A percentile compares a stretch with the other conserved stretches of the same genome.
phyloP scores from a whole-genome alignment of 495 filamentous ascomycete species.

The Cercophora newfieldiana region DNA sequence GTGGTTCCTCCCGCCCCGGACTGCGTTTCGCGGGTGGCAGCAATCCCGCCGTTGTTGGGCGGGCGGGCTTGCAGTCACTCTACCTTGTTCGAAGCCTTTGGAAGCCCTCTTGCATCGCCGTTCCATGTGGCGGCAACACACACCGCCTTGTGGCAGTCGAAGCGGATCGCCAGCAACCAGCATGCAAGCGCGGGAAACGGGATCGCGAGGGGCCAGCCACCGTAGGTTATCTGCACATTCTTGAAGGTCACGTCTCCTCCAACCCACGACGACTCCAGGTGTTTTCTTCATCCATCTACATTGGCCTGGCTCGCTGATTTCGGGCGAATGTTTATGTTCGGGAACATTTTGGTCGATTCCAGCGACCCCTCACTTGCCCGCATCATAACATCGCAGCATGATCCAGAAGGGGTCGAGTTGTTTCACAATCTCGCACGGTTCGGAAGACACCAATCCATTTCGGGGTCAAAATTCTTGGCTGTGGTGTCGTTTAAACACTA shows the following conservation, averaged over 20 bases:
- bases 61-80: neutral
- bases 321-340: no score
- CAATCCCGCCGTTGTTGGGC: neutral
- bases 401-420: neutral
- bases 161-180: neutral
- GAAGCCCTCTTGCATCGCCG: neutral
- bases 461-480: constrained; percentile 26
- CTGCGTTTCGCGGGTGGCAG: constrained; percentile 13
- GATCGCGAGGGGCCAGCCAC: neutral
- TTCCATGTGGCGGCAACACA: neutral
- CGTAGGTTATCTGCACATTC: neutral
- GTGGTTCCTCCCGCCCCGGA: constrained; percentile 12
- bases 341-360: no score
- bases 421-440: constrained; percentile 23
- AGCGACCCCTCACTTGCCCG: neutral
- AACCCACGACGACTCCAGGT: neutral
- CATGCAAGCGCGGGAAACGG: constrained; percentile 9
- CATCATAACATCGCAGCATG: neutral
- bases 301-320: no score
- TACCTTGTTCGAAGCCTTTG: neutral
- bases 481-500: neutral
- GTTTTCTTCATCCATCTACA: no score
- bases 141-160: neutral
- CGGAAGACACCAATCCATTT: constrained; percentile 15
- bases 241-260: no score